These are phyloP conservation scores for Rhypophila decipiens DNA, from an alignment of 495 filamentous ascomycete genomes.

Conservation along the genomic window DNA sequence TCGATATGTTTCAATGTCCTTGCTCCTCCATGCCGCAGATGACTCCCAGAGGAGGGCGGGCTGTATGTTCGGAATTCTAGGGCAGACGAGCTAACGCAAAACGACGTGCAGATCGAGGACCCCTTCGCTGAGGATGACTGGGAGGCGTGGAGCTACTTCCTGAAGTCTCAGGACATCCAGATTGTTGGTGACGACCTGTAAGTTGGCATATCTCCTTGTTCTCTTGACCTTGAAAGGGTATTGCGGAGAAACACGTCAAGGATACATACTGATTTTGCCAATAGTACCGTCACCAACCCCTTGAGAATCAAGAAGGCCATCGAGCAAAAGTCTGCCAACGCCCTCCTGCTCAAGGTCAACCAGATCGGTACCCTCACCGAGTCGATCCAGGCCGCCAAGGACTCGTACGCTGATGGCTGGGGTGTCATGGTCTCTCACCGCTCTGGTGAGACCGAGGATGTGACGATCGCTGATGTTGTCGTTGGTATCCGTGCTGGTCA, in stretches of 20 bases:
- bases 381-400: slow-evolving; percentile 99
- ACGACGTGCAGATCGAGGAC: slow-evolving; percentile 64
- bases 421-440: slow-evolving; percentile 99
- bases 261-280: too few species aligned
- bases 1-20: too few species aligned
- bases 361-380: slow-evolving; percentile 98
- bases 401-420: slow-evolving; percentile 94
- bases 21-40: too few species aligned
- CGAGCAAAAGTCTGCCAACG: slow-evolving; percentile 96
- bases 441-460: slow-evolving; percentile 98
- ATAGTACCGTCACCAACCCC: slow-evolving; percentile 99
- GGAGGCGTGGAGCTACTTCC: slow-evolving; percentile 99
- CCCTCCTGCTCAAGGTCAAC: slow-evolving; percentile 98
- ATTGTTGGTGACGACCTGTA: slow-evolving; percentile 88
- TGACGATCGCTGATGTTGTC: slow-evolving; percentile 96
- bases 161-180: slow-evolving; percentile 97
- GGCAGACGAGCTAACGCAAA: too few species aligned
- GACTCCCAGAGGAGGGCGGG: too few species aligned
- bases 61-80: too few species aligned
- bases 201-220: too few species aligned
- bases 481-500: slow-evolving; percentile 93
- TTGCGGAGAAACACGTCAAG: too few species aligned
- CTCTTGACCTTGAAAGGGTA: too few species aligned
- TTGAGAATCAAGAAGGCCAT: slow-evolving; percentile 99
- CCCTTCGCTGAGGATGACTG: slow-evolving; percentile 69